These are phyloP conservation scores for Onygenales sp. DNA, from an alignment of 2,329 filamentous ascomycete species.

Conservation along the genomic window DNA sequence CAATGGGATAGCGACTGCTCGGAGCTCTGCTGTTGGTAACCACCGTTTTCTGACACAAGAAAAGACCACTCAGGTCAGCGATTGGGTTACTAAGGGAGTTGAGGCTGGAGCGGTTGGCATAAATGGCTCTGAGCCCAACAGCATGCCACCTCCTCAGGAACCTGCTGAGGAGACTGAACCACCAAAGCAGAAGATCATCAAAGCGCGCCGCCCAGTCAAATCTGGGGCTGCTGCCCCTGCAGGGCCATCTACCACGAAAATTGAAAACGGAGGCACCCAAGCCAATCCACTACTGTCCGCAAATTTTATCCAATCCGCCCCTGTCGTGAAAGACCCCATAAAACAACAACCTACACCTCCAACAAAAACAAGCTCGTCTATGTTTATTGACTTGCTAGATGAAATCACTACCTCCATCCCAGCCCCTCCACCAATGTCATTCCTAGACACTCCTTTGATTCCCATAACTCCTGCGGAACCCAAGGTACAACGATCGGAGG, in stretches of 20 bases:
- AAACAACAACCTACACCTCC: background rate
- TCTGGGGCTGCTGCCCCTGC: background rate
- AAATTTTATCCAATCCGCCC: background rate
- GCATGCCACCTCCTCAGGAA: conserved; percentile 1
- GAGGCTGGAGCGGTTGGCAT: conserved; percentile 11
- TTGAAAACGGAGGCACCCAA: background rate
- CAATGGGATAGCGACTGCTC: background rate
- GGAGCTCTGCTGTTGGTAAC: background rate
- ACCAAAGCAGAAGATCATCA: background rate
- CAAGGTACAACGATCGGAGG: background rate
- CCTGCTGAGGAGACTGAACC: conserved; percentile 1
- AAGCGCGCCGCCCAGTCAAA: no score
- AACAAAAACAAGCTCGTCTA: background rate
- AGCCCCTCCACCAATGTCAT: background rate
- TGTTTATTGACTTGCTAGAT: background rate
- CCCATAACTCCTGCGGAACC: background rate
- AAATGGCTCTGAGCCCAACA: conserved; percentile 5
- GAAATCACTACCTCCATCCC: background rate
- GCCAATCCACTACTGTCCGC: background rate
- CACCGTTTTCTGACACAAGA: conserved; percentile 20
- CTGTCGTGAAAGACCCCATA: background rate
- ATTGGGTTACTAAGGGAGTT: conserved; percentile 20
- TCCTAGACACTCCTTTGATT: background rate
- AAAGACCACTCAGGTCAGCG: conserved; percentile 20
- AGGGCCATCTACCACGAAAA: background rate